Evolutionary conservation across 805 yeast species (phyloP), one percentile per base, ranked within the genome.

Genomic region (Candida oleophila): DNA sequence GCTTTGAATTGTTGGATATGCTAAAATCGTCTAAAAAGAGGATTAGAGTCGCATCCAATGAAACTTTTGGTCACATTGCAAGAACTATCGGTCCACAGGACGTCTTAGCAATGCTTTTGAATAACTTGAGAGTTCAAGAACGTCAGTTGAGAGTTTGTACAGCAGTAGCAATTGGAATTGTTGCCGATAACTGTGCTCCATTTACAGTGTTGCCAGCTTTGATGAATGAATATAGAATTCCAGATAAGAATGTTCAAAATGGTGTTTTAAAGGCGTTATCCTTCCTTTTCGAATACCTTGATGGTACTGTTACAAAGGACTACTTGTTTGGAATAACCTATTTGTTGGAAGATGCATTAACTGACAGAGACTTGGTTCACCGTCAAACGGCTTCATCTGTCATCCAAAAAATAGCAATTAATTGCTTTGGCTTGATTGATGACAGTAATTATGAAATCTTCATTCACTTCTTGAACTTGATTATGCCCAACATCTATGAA

Each of bases 121-220:
- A 87, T 55, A 92, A 92, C 55, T 71, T 94, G 53, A 78, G 88
- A 49, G 96, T 91, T 5, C 98, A 92, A 61, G 98, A 94, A 61
- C 87, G 99, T 60, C 99, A 94, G 67, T 74, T 89, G 37, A 84
- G 99, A 60, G 96, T 94, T 7, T 92, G 97, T 63, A 89, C 98
- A 0, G 97, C 99, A 4, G 97, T 94, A 36, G 99, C 99, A 0
- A 88, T 94, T 53, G 99, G 96, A 33, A 90, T 94, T 55, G 96
- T 94, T 7, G 98, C 98, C 0, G 94, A 91, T 48, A 82, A 87
- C 0, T 94, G 98, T 64, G 81, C 89, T 0, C 96, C 98, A 0
- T 94, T 87, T 65, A 89, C 97, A 0, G 96, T 92, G 0, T 65
- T 94, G 7, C 99, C 99, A 0, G 96, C 96, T 0, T 69, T 94